Percentiles rank a stretch among this genome's conserved stretches.
Evolutionary conservation across 2,329 filamentous ascomycete genomes (phyloP).

Genomic region (Exophiala spinifera): DNA sequence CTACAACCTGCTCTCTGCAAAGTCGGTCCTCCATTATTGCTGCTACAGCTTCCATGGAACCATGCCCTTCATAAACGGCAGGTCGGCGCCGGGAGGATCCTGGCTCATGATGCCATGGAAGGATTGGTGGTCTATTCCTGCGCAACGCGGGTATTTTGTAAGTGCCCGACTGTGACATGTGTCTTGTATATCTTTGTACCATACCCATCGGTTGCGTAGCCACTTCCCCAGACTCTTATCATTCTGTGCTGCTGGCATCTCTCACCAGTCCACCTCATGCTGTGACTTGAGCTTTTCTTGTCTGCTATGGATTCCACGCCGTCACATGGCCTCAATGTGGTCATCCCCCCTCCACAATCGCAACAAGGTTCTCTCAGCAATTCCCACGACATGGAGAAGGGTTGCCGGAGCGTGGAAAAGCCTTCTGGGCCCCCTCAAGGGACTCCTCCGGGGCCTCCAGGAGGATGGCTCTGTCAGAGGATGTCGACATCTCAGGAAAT

Average conservation of each 20-base stretch:
- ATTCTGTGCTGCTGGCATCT: not conserved
- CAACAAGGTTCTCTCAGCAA: not conserved
- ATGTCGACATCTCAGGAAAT: slow-evolving; percentile 23
- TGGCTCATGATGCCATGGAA: not conserved
- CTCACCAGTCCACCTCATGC: not conserved
- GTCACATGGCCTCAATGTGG: slow-evolving; percentile 6
- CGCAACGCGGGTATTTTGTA: not conserved
- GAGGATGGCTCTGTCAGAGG: slow-evolving; percentile 21
- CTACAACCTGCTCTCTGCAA: not conserved
- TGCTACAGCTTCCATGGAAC: no score
- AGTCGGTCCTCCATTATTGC: not conserved
- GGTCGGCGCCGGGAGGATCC: slow-evolving; percentile 11
- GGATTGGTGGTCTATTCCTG: not conserved
- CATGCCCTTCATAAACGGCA: slow-evolving; percentile 9
- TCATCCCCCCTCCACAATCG: slow-evolving; percentile 3
- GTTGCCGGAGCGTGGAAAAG: not conserved
- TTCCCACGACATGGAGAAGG: slow-evolving; percentile 11
- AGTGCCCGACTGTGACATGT: slow-evolving; percentile 3
- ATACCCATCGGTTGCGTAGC: not conserved
- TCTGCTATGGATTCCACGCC: not conserved
- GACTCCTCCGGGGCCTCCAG: slow-evolving; percentile 21
- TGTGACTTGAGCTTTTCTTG: not conserved
- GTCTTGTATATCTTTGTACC: slow-evolving; percentile 12
- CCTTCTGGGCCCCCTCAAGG: slow-evolving; percentile 3
- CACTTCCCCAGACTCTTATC: slow-evolving; percentile 2